Base-by-base conservation (phyloP, 805 yeast genomes). In the Jamesozyma jinghongensis region DNA sequence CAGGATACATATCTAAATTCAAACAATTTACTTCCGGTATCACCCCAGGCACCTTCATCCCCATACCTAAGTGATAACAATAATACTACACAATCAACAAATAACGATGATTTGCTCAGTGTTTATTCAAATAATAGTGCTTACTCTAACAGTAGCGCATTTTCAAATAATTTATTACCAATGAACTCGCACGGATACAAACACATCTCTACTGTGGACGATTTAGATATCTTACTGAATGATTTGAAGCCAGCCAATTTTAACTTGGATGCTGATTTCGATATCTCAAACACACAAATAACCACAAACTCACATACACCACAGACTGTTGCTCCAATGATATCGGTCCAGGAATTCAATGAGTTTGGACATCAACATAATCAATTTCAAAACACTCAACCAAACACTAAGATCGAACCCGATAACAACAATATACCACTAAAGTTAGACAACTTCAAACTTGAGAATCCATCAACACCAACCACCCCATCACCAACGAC, bases 41-140 rank as follows among this genome's bases (percentile, higher is more conserved):
- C 63, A 2, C 62, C 64, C 2, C 19, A 25, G 10, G 13, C 27
- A 17, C 16, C 34, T 5, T 16, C 36, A 4, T 38, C 40, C 3
- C 32, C 34, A 12, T n/a, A 20, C 3, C 4, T 10, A 5, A 19
- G n/a, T 25, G 33, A 32, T 27, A 16, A 5, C n/a, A 39, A 36
- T 19, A n/a, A 32, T 35, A 16, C n/a, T 13, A 40, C 37, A 26
- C 18, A 27, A n/a, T 59, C 56, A 30, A 53, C 47, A 4, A 59
- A 58, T 33, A 40, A 51, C 30, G 62, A 57, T 36, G 64, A 59
- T 37, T 33, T 54, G 10, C 31, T 54, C 36, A 56, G 62, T 46
- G 54, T 59, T 7, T 50, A 54, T 29, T 57, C 62, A 2, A 51
- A 50, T 27, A 46, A 42, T 18, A 48, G 49, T 37, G 38, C 38